phyloP scores from a whole-genome alignment of 768 basidiomycete species.

The Russula olivacea region DNA sequence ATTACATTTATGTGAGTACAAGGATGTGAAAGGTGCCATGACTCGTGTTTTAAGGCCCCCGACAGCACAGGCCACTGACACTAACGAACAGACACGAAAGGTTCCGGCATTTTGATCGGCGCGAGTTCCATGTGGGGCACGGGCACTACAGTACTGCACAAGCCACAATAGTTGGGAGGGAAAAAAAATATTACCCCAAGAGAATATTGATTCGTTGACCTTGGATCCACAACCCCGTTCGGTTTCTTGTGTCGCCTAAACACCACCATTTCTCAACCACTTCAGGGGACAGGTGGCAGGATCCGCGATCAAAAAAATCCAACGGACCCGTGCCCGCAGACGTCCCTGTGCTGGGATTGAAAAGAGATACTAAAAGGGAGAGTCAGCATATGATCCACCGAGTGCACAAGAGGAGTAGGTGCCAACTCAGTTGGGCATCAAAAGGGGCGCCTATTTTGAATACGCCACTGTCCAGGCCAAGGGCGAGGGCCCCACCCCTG shows the following conservation, averaged over 20 bases:
- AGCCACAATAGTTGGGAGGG: too few relatives aligned
- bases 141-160: neutral
- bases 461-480: slow-evolving; percentile 46
- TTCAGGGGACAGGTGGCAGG: slow-evolving; percentile 37
- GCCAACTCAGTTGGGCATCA: slow-evolving; percentile 71
- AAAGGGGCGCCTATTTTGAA: slow-evolving; percentile 61
- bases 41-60: neutral
- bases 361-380: slow-evolving; percentile 11
- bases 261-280: slow-evolving; percentile 91
- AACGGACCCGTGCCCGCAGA: slow-evolving; percentile 52
- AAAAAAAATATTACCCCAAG: slow-evolving; percentile 10
- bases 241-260: slow-evolving; percentile 64
- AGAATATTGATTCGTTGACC: slow-evolving; percentile 35
- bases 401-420: slow-evolving; percentile 1
- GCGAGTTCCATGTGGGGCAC: neutral
- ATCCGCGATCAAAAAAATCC: slow-evolving; percentile 55
- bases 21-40: neutral
- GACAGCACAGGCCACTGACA: neutral
- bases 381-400: slow-evolving; percentile 4
- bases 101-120: neutral
- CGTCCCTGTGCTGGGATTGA: slow-evolving; percentile 23
- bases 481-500: slow-evolving; percentile 64
- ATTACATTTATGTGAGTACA: neutral
- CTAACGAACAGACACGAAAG: neutral
- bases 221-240: slow-evolving; percentile 69